These are phyloP conservation scores for Colletotrichum magnum DNA, from an alignment of 2,329 filamentous ascomycete genomes.

Conservation along the genomic window DNA sequence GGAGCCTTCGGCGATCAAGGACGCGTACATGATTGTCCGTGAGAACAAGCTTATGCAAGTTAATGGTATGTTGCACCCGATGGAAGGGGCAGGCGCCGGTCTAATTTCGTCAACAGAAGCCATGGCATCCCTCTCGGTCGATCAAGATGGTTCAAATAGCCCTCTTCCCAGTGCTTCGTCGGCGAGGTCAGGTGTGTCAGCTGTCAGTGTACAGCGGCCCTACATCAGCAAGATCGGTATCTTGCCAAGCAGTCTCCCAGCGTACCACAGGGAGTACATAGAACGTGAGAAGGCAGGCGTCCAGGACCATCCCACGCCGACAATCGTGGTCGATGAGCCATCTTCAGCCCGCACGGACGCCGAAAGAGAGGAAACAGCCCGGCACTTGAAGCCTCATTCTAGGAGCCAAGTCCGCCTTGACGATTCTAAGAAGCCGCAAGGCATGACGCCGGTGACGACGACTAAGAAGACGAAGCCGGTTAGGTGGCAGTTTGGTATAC, in stretches of 20 bases:
- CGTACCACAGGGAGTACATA: slow-evolving; percentile 93
- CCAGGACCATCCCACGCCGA: slow-evolving; percentile 58
- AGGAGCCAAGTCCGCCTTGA: slow-evolving; percentile 79
- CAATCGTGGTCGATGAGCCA: slow-evolving; percentile 63
- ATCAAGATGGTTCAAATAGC: slow-evolving; percentile 57
- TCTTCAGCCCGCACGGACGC: slow-evolving; percentile 71
- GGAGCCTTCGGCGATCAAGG: slow-evolving; percentile 98
- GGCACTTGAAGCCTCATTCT: slow-evolving; percentile 88
- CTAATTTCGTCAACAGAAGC: slow-evolving; percentile 45
- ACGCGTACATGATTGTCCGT: slow-evolving; percentile 97
- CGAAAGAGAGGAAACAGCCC: slow-evolving; percentile 85
- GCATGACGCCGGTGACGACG: slow-evolving; percentile 71
- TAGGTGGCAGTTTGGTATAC: slow-evolving; percentile 98
- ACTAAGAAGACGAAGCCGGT: slow-evolving; percentile 83
- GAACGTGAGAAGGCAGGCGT: slow-evolving; percentile 74
- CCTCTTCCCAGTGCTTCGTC: slow-evolving; percentile 69
- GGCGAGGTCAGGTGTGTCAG: slow-evolving; percentile 66
- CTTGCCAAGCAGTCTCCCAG: slow-evolving; percentile 89
- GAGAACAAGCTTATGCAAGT: slow-evolving; percentile 98
- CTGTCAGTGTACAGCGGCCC: slow-evolving; percentile 64
- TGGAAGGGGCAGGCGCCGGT: neutral
- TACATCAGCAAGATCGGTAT: slow-evolving; percentile 91
- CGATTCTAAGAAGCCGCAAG: slow-evolving; percentile 71
- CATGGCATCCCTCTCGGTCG: slow-evolving; percentile 45
- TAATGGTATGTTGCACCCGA: slow-evolving; percentile 72